phyloP scores from a whole-genome alignment of 129 eudicot genomes.

The Flaveria ramosissima region DNA sequence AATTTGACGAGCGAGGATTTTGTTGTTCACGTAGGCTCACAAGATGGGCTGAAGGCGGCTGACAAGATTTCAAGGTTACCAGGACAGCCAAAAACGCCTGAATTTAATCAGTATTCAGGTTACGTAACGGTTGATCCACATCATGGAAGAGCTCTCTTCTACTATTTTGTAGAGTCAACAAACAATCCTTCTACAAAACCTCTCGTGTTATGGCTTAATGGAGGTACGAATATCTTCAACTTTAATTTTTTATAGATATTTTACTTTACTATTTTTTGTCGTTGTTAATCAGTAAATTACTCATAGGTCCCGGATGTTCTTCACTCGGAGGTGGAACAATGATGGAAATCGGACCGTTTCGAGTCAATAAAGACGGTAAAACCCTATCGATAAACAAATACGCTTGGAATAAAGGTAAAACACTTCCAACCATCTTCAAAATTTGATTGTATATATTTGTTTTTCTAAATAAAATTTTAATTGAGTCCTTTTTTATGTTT shows the following conservation, averaged over 20 bases:
- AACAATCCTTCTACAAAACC: conserved; percentile 44
- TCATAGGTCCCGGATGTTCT: conserved; percentile 90
- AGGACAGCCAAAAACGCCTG: conserved; percentile 49
- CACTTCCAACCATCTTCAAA: neutral
- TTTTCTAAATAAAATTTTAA: no score
- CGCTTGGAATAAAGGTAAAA: conserved; percentile 73
- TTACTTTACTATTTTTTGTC: neutral
- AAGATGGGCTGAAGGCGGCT: conserved; percentile 42
- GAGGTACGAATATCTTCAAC: conserved; percentile 48
- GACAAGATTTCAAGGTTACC: conserved; percentile 56
- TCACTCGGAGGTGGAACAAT: conserved; percentile 84
- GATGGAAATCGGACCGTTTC: conserved; percentile 83
- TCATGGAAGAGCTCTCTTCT: conserved; percentile 53
- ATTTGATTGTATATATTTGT: neutral
- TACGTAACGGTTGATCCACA: conserved; percentile 54
- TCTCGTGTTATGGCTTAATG: conserved; percentile 88
- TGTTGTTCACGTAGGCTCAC: conserved; percentile 34
- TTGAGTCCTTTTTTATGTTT: no score
- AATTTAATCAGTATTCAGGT: conserved; percentile 59
- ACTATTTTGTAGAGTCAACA: conserved; percentile 45
- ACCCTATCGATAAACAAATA: conserved; percentile 51
- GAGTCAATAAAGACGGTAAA: conserved; percentile 57
- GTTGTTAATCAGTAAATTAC: neutral
- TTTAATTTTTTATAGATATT: neutral
- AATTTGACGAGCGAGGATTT: conserved; percentile 12